These are phyloP conservation scores for Elaeis oleifera DNA, from an alignment of 202 grass and related monocot species.

Conservation along the genomic window DNA sequence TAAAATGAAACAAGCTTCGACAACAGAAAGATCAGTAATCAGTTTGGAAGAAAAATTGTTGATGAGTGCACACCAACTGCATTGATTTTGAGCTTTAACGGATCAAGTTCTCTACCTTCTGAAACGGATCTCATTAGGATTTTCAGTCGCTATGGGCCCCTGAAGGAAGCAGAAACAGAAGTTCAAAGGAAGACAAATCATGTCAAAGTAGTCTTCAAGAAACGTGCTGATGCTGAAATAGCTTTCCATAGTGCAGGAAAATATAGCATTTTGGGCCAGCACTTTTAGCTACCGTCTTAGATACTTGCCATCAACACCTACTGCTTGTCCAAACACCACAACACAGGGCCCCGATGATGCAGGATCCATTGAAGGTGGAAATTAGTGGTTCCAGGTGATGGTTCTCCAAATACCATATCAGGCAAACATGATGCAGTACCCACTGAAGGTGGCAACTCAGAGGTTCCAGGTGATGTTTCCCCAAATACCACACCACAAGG, in stretches of 20 bases:
- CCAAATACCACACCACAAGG: too few species aligned
- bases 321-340: slow-evolving; percentile 3
- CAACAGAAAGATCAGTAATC: slow-evolving; percentile 62
- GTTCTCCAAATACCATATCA: too few species aligned
- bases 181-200: slow-evolving; percentile 35
- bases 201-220: slow-evolving; percentile 66
- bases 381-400: background rate
- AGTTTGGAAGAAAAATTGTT: slow-evolving; percentile 49
- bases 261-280: slow-evolving; percentile 51
- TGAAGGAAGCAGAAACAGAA: slow-evolving; percentile 61
- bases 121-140: slow-evolving; percentile 50
- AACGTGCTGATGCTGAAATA: slow-evolving; percentile 59
- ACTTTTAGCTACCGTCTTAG: slow-evolving; percentile 62
- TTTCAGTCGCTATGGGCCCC: slow-evolving; percentile 57
- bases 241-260: slow-evolving; percentile 54
- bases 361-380: slow-evolving; percentile 5
- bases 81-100: slow-evolving; percentile 52
- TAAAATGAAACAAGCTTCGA: slow-evolving; percentile 24
- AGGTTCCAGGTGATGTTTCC: too few species aligned
- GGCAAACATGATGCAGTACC: too few species aligned
- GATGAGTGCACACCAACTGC: slow-evolving; percentile 49
- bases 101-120: slow-evolving; percentile 50
- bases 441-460: too few species aligned
- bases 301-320: slow-evolving; percentile 27
- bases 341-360: slow-evolving; percentile 12